A percentile compares a stretch with the other conserved stretches of the same genome.
Conservation (phyloP, 2,329 filamentous ascomycete species). For the Aspergillus intermedius region DNA sequence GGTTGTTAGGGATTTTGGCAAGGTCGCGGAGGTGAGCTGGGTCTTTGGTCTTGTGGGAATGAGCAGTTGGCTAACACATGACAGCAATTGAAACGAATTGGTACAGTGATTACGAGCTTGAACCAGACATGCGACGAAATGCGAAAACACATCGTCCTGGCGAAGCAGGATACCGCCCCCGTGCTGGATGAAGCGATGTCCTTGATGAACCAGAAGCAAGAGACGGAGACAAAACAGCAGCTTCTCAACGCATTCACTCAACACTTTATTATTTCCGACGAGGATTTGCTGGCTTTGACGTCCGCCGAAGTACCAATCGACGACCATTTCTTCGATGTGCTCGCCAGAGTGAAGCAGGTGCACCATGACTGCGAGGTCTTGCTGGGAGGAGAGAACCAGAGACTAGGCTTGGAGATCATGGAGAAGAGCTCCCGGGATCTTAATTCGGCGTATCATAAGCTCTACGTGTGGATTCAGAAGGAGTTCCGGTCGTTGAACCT, state of each 20-base stretch:
- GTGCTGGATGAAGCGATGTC: slow-evolving; percentile 70
- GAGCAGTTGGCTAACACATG: not conserved
- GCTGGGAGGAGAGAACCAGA: slow-evolving; percentile 83
- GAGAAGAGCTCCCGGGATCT: slow-evolving; percentile 82
- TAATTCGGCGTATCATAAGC: slow-evolving; percentile 86
- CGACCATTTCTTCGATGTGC: slow-evolving; percentile 71
- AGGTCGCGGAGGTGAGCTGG: slow-evolving; percentile 69
- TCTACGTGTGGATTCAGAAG: slow-evolving; percentile 90
- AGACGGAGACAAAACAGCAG: slow-evolving; percentile 72
- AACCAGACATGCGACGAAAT: slow-evolving; percentile 77
- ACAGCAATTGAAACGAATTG: slow-evolving; percentile 82
- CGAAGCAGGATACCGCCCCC: slow-evolving; percentile 65
- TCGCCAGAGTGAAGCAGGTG: slow-evolving; percentile 77
- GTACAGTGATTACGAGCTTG: slow-evolving; percentile 66
- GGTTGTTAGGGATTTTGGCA: slow-evolving; percentile 80
- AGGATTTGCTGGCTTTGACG: slow-evolving; percentile 69
- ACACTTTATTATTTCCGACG: slow-evolving; percentile 79
- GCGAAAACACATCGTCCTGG: slow-evolving; percentile 67
- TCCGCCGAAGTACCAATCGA: slow-evolving; percentile 75
- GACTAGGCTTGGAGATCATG: slow-evolving; percentile 81
- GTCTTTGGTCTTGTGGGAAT: not conserved
- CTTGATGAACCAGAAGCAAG: slow-evolving; percentile 64
- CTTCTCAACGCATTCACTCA: slow-evolving; percentile 69
- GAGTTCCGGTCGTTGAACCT: slow-evolving; percentile 89
- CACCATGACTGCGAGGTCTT: slow-evolving; percentile 82